Base-by-base conservation (phyloP, 1,284 basidiomycete species). In the Ganoderma lingzhi region DNA sequence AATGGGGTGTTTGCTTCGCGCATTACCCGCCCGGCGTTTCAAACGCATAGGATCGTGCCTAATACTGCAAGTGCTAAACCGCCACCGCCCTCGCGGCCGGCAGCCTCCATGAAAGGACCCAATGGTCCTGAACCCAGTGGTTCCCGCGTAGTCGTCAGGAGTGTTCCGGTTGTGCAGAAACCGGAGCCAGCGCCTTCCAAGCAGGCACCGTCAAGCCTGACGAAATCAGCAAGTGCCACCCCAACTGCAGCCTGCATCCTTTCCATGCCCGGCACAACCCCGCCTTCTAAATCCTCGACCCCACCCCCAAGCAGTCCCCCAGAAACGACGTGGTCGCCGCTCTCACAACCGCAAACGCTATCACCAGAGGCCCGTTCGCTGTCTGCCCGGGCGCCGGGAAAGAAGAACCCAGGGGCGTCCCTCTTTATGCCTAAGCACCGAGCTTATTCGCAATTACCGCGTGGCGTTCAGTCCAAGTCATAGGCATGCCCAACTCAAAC, bases 391-490 rank as follows among this genome's bases (percentile, higher is more conserved):
- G 67, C 74, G 30, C 71, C 81, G 72, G 73, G 78, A 70, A 91
- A 89, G 82, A 92, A 85, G 79, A 86, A 91, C 77, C 88, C 87
- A 35, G 88, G 87, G 85, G 83, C 90, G 62, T 84, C 86, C 63
- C 79, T 93, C 48, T 93, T 93, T 78, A 88, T 93, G 80, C 92
- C 92, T 59, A 93, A 93, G 79, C 89, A 89, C 74, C 89, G 90
- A 68, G 84, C 87, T 28, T 81, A 88, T 77, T 90, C 90, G 53
- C 90, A 92, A 75, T 84, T 86, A 41, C 68, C 72, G 39, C 72
- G 68, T 37, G 66, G 72, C 5, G 66, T 73, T 8, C 59, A 59
- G 51, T 71, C 72, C 62, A 73, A 73, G 60, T 69, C 71, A n/a
- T 72, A 68, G 62, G 45, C 51, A 14, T 32, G 45, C 63, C 61